Evolutionary conservation across 805 yeast genomes (phyloP).

Genomic region (Yamadazyma kitorensis): DNA sequence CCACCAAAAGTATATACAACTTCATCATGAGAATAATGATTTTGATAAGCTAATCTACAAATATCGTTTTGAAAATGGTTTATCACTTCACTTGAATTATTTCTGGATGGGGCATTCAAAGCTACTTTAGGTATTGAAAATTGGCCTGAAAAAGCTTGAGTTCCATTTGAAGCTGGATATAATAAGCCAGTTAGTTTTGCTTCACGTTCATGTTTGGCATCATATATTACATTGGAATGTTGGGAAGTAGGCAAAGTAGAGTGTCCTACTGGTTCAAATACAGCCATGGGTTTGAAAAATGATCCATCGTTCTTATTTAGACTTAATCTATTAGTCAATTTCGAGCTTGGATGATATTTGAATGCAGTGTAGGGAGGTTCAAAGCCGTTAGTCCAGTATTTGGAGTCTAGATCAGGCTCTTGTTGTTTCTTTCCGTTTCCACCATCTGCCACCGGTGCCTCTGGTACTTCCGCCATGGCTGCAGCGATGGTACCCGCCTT

Average conservation of each 20-base stretch:
- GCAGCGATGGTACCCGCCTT: no score
- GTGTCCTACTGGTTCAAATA: constrained; percentile 21
- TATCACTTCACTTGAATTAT: constrained; percentile 6
- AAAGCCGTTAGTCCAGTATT: constrained; percentile 29
- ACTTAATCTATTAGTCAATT: constrained; percentile 7
- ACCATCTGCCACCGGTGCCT: no score
- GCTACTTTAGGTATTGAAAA: constrained; percentile 23
- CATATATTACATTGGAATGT: neutral
- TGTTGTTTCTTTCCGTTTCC: no score
- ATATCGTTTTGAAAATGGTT: constrained; percentile 11
- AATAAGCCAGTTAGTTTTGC: constrained; percentile 4
- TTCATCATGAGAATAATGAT: constrained; percentile 30
- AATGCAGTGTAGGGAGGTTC: constrained; percentile 25
- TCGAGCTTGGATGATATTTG: constrained; percentile 17
- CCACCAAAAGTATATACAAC: constrained; percentile 39
- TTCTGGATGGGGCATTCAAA: constrained; percentile 19
- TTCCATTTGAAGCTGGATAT: constrained; percentile 7
- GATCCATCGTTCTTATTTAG: constrained; percentile 3
- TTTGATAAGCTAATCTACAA: constrained; percentile 25
- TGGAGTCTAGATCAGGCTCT: no score
- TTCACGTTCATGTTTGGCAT: neutral
- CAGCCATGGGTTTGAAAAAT: constrained; percentile 20
- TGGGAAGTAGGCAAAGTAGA: constrained; percentile 2
- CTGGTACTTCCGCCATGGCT: no score
- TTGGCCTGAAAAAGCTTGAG: constrained; percentile 26